A percentile compares a stretch with the other conserved stretches of the same genome.
phyloP scores from a whole-genome alignment of 495 filamentous ascomycete species.

The Penicillium ucsense region DNA sequence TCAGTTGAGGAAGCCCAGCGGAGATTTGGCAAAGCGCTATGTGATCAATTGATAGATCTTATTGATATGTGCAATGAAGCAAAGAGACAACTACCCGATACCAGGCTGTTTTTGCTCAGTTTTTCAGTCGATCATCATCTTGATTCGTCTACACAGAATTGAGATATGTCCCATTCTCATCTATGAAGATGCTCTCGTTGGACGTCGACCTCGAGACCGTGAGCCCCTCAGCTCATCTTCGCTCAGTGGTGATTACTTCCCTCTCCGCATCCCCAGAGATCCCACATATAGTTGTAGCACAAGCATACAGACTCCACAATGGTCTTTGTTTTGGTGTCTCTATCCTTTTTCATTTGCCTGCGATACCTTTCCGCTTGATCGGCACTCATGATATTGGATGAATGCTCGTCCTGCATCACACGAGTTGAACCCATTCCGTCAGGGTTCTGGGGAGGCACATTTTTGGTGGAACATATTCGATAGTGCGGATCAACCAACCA shows the following conservation, averaged over 20 bases:
- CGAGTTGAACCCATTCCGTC: background rate
- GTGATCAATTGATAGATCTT: too few relatives aligned
- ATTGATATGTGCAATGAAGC: too few relatives aligned
- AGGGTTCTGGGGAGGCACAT: background rate
- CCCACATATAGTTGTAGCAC: slow-evolving; percentile 1
- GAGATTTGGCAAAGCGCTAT: too few relatives aligned
- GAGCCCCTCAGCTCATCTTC: background rate
- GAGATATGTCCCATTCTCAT: too few relatives aligned
- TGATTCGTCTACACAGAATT: too few relatives aligned
- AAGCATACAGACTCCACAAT: background rate
- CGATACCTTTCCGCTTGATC: background rate
- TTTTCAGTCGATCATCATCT: too few relatives aligned
- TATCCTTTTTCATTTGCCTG: slow-evolving; percentile 3
- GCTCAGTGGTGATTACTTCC: background rate
- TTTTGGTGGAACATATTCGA: slow-evolving; percentile 2
- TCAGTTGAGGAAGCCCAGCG: too few relatives aligned
- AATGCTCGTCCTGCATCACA: background rate
- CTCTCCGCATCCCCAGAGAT: background rate
- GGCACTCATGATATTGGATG: slow-evolving; percentile 3
- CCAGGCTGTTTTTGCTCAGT: too few relatives aligned
- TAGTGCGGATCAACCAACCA: slow-evolving; percentile 6
- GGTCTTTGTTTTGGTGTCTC: slow-evolving; percentile 2
- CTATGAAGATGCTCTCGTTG: too few relatives aligned
- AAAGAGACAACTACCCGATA: too few relatives aligned
- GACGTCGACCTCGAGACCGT: too few relatives aligned